Percentiles rank a stretch among this genome's conserved stretches.
Evolutionary conservation across 2,329 filamentous ascomycete species (phyloP).

Genomic region (Scortechinia acanthostroma): DNA sequence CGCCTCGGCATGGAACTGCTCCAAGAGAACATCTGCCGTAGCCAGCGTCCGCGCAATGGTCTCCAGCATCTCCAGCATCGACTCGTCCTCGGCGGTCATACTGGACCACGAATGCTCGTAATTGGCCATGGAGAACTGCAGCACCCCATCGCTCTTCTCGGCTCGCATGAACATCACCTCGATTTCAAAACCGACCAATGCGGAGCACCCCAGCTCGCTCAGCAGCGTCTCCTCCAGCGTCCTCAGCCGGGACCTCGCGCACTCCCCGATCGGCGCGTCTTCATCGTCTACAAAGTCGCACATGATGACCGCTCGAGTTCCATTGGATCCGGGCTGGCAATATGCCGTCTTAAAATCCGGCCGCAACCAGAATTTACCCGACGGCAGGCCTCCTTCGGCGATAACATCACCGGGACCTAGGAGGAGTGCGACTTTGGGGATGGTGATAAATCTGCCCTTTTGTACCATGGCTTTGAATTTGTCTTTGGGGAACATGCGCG

Average conservation of each 20-base stretch:
- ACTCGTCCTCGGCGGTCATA: not conserved
- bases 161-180: not conserved
- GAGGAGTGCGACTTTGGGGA: not conserved
- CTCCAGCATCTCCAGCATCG: not conserved
- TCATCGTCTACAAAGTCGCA: not conserved
- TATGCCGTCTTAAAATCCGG: not conserved
- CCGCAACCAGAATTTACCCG: not conserved
- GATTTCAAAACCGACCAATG: not conserved
- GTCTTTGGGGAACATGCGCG: not conserved
- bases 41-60: not conserved
- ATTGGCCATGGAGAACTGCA: not conserved
- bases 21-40: not conserved
- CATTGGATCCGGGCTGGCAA: not conserved
- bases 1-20: not conserved
- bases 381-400: not conserved
- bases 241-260: not conserved
- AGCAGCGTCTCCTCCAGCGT: not conserved
- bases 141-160: too few species aligned
- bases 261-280: not conserved
- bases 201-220: not conserved
- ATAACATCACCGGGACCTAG: not conserved
- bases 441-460: not conserved
- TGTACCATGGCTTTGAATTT: not conserved
- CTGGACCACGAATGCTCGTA: not conserved
- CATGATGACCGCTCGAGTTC: not conserved